These are phyloP conservation scores for Cordia subcordata DNA, from an alignment of 257 asterid genomes.

Conservation along the genomic window DNA sequence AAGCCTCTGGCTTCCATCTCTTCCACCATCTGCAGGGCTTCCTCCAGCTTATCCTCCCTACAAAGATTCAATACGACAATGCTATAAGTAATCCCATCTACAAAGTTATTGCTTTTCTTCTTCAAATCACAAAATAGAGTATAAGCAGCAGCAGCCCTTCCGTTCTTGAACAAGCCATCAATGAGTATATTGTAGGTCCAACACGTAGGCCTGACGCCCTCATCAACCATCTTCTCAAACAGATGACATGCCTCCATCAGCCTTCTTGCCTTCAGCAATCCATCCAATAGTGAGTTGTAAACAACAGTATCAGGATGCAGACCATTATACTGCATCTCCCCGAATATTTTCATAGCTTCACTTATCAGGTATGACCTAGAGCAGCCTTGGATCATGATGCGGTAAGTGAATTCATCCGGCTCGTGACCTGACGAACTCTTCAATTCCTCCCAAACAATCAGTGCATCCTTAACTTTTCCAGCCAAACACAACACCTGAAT, in stretches of 20 bases:
- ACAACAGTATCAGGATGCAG: slow-evolving; percentile 55
- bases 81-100: slow-evolving; percentile 74
- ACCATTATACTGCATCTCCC: slow-evolving; percentile 72
- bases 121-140: slow-evolving; percentile 78
- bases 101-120: slow-evolving; percentile 66
- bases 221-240: slow-evolving; percentile 84
- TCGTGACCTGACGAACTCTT: slow-evolving; percentile 80
- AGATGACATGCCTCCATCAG: slow-evolving; percentile 61
- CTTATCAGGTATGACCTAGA: slow-evolving; percentile 57
- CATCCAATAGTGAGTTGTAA: slow-evolving; percentile 82
- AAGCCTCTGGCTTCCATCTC: slow-evolving; percentile 93
- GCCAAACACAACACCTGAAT: slow-evolving; percentile 74
- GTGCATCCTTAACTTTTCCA: slow-evolving; percentile 82
- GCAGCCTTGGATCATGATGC: slow-evolving; percentile 81
- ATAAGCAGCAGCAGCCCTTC: slow-evolving; percentile 78
- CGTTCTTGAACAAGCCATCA: slow-evolving; percentile 77
- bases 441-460: slow-evolving; percentile 79
- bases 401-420: slow-evolving; percentile 79
- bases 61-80: slow-evolving; percentile 68
- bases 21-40: slow-evolving; percentile 72
- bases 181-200: slow-evolving; percentile 90
- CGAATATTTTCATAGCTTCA: slow-evolving; percentile 63
- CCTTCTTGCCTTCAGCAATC: slow-evolving; percentile 76
- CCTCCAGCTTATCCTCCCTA: slow-evolving; percentile 56
- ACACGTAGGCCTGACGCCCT: slow-evolving; percentile 70